Evolutionary conservation across 192 early-diverging fungal genomes (phyloP).

Genomic region (Coemansia asiatica): DNA sequence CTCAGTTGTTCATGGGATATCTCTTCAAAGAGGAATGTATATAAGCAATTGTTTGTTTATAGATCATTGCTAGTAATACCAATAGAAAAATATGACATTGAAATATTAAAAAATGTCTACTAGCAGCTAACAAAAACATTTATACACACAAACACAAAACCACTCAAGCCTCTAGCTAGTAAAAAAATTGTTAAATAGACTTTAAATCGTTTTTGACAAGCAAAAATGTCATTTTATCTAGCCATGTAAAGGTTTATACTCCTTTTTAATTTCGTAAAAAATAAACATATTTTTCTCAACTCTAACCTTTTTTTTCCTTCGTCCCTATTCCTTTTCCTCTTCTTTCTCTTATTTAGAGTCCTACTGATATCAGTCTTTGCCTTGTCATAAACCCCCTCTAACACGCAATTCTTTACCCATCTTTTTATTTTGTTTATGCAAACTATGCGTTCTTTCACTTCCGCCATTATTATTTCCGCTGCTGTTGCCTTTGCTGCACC

Average conservation of each 20-base stretch:
- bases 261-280: too few species aligned
- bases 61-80: neutral
- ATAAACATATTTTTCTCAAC: too few species aligned
- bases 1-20: neutral
- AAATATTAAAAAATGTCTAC: neutral
- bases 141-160: too few species aligned
- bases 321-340: neutral
- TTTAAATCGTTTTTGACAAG: too few species aligned
- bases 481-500: conserved; percentile 36
- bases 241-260: too few species aligned
- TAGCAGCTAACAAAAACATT: neutral
- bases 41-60: neutral
- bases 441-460: conserved; percentile 3
- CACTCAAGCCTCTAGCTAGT: too few species aligned
- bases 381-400: neutral
- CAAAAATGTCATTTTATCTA: too few species aligned
- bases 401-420: conserved; percentile 25
- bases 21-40: neutral
- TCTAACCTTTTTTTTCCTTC: neutral
- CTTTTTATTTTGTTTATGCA: neutral
- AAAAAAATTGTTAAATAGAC: too few species aligned
- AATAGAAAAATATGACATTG: neutral
- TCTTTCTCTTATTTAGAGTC: neutral
- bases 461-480: conserved; percentile 25
- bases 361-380: neutral